Evolutionary conservation across 1,139 yeast species (phyloP).

Genomic region (Kluyveromyces sp.): DNA sequence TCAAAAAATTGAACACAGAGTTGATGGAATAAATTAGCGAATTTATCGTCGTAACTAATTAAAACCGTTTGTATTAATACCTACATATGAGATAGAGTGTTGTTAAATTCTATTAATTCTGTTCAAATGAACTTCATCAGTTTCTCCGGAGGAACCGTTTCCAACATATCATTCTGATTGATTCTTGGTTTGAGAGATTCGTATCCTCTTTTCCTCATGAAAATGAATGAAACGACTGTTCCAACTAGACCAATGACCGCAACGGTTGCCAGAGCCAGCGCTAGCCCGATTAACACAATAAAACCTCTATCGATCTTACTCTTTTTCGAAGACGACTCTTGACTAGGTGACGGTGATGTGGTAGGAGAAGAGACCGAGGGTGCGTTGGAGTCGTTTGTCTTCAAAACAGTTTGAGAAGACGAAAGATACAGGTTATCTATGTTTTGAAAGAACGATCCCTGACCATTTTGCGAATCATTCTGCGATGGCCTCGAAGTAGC

Average conservation of each 20-base stretch:
- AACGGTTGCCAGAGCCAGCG: constrained; percentile 79
- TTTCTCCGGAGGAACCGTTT: constrained; percentile 55
- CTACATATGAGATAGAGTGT: constrained; percentile 19
- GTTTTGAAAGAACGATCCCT: constrained; percentile 31
- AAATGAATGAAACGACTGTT: constrained; percentile 42
- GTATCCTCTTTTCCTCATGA: constrained; percentile 31
- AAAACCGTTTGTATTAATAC: constrained; percentile 13
- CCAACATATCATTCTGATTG: constrained; percentile 54
- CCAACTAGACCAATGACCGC: constrained; percentile 59
- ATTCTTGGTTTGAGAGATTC: constrained; percentile 38
- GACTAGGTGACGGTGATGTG: constrained; percentile 14
- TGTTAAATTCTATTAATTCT: neutral
- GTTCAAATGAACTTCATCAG: constrained; percentile 37
- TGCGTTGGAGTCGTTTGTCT: constrained; percentile 13
- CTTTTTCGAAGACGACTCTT: constrained; percentile 2
- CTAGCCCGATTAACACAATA: constrained; percentile 81
- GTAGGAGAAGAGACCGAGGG: constrained; percentile 16
- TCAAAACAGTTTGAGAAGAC: constrained; percentile 26
- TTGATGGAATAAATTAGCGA: neutral
- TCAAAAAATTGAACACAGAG: neutral
- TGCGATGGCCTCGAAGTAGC: constrained; percentile 28
- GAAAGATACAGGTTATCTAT: constrained; percentile 32
- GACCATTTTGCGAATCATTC: constrained; percentile 1
- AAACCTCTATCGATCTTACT: constrained; percentile 49
- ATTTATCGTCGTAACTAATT: neutral